Percentiles rank a stretch among this genome's conserved stretches.
phyloP scores from a whole-genome alignment of 257 asterid genomes.

The Dorcoceras hygrometricum region DNA sequence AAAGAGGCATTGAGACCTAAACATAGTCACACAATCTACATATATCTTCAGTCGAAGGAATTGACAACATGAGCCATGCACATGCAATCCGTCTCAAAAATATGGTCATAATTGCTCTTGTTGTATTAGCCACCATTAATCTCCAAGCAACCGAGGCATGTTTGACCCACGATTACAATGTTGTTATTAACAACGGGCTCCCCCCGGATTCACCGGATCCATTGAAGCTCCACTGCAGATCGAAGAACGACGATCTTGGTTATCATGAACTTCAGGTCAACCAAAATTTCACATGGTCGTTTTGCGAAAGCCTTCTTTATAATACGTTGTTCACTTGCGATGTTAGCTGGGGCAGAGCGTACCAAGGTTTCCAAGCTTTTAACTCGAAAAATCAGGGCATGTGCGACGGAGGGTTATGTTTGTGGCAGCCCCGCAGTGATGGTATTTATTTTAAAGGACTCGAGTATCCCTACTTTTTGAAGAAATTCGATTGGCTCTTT shows the following conservation, averaged over 20 bases:
- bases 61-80: not conserved
- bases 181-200: not conserved
- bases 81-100: not conserved
- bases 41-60: no score
- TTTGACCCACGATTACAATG: not conserved
- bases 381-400: not conserved
- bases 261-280: not conserved
- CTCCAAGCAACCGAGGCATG: not conserved
- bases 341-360: not conserved
- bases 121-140: not conserved
- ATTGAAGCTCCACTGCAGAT: not conserved
- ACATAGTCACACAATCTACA: no score
- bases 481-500: not conserved
- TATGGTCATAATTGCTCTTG: not conserved
- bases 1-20: not conserved
- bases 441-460: not conserved
- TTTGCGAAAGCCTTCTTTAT: not conserved
- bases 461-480: not conserved
- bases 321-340: not conserved
- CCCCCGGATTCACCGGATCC: not conserved
- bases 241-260: not conserved
- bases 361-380: slow-evolving; percentile 4
- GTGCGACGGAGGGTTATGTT: not conserved
- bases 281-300: not conserved
- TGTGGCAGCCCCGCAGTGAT: not conserved